phyloP scores from a whole-genome alignment of 176 grass and related monocot species.

The Elymus sibiricus region DNA sequence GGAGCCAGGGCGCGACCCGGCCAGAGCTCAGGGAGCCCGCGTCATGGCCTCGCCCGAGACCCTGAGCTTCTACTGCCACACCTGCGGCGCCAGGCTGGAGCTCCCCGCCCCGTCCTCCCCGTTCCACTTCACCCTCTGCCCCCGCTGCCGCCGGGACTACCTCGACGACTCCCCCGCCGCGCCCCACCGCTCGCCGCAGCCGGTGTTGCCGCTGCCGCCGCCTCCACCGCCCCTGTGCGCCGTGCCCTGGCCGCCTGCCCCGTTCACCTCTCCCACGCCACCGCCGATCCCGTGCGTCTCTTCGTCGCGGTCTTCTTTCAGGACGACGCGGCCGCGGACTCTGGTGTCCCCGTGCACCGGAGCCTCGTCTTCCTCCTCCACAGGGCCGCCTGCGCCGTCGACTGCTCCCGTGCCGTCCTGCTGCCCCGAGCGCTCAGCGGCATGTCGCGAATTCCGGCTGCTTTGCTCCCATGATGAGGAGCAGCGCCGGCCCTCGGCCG shows the following conservation, averaged over 20 bases:
- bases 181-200: background rate
- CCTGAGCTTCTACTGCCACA: background rate
- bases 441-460: background rate
- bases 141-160: background rate
- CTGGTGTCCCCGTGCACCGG: background rate
- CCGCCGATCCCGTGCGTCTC: too few species aligned
- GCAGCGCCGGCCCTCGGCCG: background rate
- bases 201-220: background rate
- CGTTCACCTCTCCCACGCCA: background rate
- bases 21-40: background rate
- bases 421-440: background rate
- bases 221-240: background rate
- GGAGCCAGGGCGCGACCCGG: background rate
- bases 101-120: background rate
- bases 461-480: background rate
- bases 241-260: background rate
- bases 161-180: background rate
- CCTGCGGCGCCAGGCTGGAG: background rate
- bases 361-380: background rate
- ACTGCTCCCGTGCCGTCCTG: background rate
- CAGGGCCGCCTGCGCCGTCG: background rate
- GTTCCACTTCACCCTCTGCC: slow-evolving; percentile 5
- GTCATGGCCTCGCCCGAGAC: background rate
- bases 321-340: background rate
- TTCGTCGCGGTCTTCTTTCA: background rate